These are phyloP conservation scores for Grigorovia jiainica DNA, from an alignment of 805 yeast genomes.

Conservation along the genomic window DNA sequence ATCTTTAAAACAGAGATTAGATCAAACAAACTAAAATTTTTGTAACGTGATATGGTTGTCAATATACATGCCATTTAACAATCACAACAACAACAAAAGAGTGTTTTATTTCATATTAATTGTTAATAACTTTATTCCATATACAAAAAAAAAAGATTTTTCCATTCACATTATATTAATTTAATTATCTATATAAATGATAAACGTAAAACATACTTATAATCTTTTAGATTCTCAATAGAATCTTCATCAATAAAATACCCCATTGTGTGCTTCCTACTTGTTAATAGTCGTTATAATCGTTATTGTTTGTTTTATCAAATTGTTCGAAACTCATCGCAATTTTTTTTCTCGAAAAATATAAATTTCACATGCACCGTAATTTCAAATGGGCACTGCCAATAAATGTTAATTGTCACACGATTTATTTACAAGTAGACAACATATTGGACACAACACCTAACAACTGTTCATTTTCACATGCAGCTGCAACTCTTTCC, in stretches of 20 bases:
- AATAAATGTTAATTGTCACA: neutral
- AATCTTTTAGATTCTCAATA: constrained; percentile 44
- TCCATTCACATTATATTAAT: too few species aligned
- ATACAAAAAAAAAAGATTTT: neutral
- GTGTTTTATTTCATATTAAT: too few species aligned
- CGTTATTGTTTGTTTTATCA: neutral
- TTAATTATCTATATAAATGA: neutral
- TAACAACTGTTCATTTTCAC: constrained; percentile 88
- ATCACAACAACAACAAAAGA: too few species aligned
- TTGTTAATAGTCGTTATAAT: too few species aligned
- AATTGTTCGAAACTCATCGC: neutral
- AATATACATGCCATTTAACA: too few species aligned
- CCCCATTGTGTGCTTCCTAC: too few species aligned
- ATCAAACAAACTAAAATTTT: neutral
- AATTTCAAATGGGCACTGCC: neutral
- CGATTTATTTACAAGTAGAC: constrained; percentile 50
- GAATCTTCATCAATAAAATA: constrained; percentile 48
- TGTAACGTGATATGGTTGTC: too few species aligned
- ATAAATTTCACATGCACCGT: neutral
- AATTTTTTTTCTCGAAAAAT: neutral
- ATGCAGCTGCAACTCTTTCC: constrained; percentile 97
- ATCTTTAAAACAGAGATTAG: constrained; percentile 26
- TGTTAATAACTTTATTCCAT: neutral
- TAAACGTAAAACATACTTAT: constrained; percentile 30
- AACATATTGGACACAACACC: constrained; percentile 91